Evolutionary conservation across 257 asterid species (phyloP), one percentile per base, ranked within the genome.

Genomic region (Ilex aquifolium): DNA sequence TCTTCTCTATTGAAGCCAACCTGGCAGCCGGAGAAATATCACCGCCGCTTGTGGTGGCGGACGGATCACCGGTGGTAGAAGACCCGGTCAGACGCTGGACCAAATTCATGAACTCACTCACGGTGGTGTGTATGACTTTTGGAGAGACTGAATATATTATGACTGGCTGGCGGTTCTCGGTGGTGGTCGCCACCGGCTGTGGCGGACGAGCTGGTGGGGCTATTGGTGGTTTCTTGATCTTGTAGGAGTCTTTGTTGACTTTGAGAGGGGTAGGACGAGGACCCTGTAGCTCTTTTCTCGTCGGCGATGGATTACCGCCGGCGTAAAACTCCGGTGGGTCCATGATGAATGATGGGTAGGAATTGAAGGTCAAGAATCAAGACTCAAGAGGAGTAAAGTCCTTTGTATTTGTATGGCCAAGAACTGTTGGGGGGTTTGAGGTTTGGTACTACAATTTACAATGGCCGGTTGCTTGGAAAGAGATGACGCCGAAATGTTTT

Each of bases 61-160:
- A 21, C 27, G 27, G 27, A 21, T 21, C 27, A 21, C 27, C 54
- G 13, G 78, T 55, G 30, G 72, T 31, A 31, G 78, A 69, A 31
- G 91, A 76, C 13, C 98, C 98, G 31, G 98, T 92, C 68, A 92
- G 93, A 53, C 98, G 83, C 42, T 92, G 98, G 14, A 92, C 98
- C 16, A 92, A 77, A 73, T 76, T 67, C 97, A 79, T 92, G 84
- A 85, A 92, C 62, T 92, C 97, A 67, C 71, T 69, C 62, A 69
- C 95, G 32, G 93, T 92, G 60, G 98, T 87, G 80, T 88, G 98
- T 56, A 85, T 85, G 65, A 87, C 79, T 75, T 82, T 87, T 0
- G 98, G 97, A 0, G 98, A 85, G 39, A 92, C 97, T 0, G 97
- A 70, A 82, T 86, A 89, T 79, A 92, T 92, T 6, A 92, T 88